Evolutionary conservation across 768 basidiomycete species (phyloP).

Genomic region (Lentinula boryana): DNA sequence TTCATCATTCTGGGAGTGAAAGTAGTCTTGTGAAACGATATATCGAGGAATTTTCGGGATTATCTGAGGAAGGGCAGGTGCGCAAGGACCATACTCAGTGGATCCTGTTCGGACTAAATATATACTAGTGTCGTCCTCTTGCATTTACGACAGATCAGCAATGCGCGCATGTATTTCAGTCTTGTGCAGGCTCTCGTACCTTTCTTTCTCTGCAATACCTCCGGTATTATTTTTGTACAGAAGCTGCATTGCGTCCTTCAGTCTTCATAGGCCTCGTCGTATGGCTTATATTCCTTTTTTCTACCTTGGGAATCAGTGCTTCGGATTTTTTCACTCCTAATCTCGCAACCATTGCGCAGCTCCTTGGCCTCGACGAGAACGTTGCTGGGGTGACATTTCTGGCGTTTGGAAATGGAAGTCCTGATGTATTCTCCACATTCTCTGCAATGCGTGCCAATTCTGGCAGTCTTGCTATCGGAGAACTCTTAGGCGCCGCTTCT

Average conservation of each 20-base stretch:
- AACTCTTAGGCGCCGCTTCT: conserved; percentile 89
- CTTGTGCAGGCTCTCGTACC: conserved; percentile 56
- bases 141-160: conserved; percentile 47
- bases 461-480: conserved; percentile 89
- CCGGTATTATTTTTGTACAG: conserved; percentile 64
- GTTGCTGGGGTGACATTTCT: conserved; percentile 96
- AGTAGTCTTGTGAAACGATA: conserved; percentile 37
- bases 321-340: conserved; percentile 99
- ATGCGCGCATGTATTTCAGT: conserved; percentile 54
- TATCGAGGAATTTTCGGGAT: conserved; percentile 25
- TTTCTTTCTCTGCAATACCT: conserved; percentile 70
- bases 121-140: conserved; percentile 61
- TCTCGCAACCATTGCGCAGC: conserved; percentile 79
- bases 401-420: conserved; percentile 96
- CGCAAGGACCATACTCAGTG: conserved; percentile 4
- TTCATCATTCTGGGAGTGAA: conserved; percentile 17
- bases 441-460: conserved; percentile 84
- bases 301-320: conserved; percentile 90
- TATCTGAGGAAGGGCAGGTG: conserved; percentile 21
- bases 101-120: background rate
- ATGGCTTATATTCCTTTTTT: conserved; percentile 92
- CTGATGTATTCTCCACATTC: conserved; percentile 94
- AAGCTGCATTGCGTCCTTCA: conserved; percentile 46
- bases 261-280: conserved; percentile 58
- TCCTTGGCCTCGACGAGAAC: conserved; percentile 86